Evolutionary conservation across 2,329 filamentous ascomycete genomes (phyloP), one percentile per base, ranked within the genome.

Genomic region (Colletotrichum chlorophyti): DNA sequence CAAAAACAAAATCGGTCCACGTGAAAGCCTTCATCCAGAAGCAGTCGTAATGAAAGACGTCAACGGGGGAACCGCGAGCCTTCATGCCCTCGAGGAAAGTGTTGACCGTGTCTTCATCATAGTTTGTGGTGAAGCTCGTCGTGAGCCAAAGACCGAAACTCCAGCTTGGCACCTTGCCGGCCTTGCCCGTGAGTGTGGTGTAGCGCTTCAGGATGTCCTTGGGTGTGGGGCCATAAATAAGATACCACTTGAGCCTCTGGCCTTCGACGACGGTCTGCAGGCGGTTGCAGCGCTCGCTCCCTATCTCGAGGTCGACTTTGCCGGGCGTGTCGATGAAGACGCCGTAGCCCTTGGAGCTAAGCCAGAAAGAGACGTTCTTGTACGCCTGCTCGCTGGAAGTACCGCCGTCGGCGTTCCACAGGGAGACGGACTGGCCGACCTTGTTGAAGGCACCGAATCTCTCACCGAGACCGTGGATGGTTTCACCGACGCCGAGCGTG

Each of bases 21-120:
- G 85, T 84, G 68, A 90, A 91, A 2, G 85, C 86, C 61, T 87
- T 86, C 79, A 91, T 86, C 88, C 88, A 91, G 79, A 91, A 91
- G 70, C 86, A 90, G 69, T 91, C 89, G 63, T 89, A 91, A 70
- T 91, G 89, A 71, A 91, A 91, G 3, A 91, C 87, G 32, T 88
- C 84, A 2, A 91, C 80, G 0, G 86, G 85, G 14, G 88, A 88
- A 41, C 83, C 81, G 2, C 86, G 82, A 45, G 82, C 76, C 61
- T 80, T 81, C 84, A 91, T 91, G 10, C 87, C 87, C 64, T 89
- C 83, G 19, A 91, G 79, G 70, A 91, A 91, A 9, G 79, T 79
- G 41, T 78, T 84, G 23, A 91, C 88, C 0, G 88, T 91, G 17
- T 79, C 70, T 70, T 91, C 88, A 62, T 89, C 86, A 67, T 91